A percentile compares a stretch with the other conserved stretches of the same genome.
These are phyloP conservation scores for Lagenidium giganteum DNA, from an alignment of 352 stramenopile species.

Conservation along the genomic window DNA sequence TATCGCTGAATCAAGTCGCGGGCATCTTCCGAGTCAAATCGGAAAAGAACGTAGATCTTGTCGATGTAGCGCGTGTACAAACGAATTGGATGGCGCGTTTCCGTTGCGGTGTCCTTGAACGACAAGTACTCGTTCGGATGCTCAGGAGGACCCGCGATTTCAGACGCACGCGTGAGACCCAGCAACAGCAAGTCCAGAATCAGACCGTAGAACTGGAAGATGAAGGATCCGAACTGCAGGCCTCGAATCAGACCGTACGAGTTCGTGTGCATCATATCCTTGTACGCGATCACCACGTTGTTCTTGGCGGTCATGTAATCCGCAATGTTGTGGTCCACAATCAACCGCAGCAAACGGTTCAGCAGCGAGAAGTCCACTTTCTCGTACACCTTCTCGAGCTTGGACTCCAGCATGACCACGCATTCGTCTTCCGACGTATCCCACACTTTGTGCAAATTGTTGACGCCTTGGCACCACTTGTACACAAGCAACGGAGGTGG, in stretches of 20 bases:
- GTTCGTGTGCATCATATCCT: conserved; percentile 99
- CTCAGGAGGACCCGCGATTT: conserved; percentile 96
- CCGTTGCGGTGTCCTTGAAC: conserved; percentile 97
- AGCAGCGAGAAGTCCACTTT: conserved; percentile 99
- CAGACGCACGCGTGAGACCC: conserved; percentile 96
- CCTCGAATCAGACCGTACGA: conserved; percentile 98
- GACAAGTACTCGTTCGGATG: conserved; percentile 99
- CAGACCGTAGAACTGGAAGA: conserved; percentile 99
- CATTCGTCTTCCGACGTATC: conserved; percentile 97
- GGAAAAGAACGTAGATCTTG: conserved; percentile 99
- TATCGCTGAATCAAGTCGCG: conserved; percentile 99
- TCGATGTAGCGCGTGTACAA: conserved; percentile 99
- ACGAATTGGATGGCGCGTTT: conserved; percentile 98
- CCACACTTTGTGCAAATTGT: conserved; percentile 99
- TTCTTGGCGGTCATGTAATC: conserved; percentile 99
- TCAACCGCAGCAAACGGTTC: conserved; percentile 97
- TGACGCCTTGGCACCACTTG: conserved; percentile 99
- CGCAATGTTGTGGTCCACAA: conserved; percentile 99
- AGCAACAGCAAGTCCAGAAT: conserved; percentile 98
- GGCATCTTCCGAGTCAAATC: conserved; percentile 97
- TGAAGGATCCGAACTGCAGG: conserved; percentile 96
- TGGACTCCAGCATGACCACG: conserved; percentile 98
- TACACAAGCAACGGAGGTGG: conserved; percentile 98
- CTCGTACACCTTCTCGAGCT: conserved; percentile 99
- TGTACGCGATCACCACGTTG: conserved; percentile 98